Conservation (phyloP, 805 yeast genomes). For the Isabelozyma pseudorhagii region DNA sequence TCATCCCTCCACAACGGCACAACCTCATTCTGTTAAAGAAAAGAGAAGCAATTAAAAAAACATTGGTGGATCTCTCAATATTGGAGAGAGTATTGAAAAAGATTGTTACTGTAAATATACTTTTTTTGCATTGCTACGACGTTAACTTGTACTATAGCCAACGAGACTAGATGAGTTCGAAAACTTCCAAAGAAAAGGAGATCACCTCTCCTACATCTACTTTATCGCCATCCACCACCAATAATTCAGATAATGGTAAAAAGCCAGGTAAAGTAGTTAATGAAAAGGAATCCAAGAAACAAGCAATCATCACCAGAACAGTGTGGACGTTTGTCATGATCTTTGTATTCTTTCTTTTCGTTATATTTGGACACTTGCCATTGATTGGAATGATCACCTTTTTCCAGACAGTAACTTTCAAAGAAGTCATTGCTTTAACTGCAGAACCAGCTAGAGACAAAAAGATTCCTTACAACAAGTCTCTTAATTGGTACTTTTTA, state of each 20-base stretch:
- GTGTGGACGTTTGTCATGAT: conserved; percentile 95
- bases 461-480: conserved; percentile 75
- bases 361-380: conserved; percentile 79
- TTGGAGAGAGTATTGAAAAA: not conserved
- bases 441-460: conserved; percentile 81
- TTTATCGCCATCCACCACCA: not conserved
- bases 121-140: not conserved
- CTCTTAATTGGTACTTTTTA: conserved; percentile 91
- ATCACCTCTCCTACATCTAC: not conserved
- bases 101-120: not conserved
- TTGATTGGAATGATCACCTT: conserved; percentile 67
- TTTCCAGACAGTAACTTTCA: conserved; percentile 81
- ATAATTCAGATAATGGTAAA: not conserved
- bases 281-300: conserved; percentile 66
- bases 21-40: not conserved
- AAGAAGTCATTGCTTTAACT: conserved; percentile 84
- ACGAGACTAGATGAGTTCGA: not conserved
- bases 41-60: too few species aligned
- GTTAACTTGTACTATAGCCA: not conserved
- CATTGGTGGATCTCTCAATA: not conserved
- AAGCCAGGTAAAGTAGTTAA: conserved; percentile 13
- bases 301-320: conserved; percentile 82
- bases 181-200: not conserved
- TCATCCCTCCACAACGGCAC: not conserved
- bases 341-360: conserved; percentile 67